A percentile compares a stretch with the other conserved stretches of the same genome.
phyloP scores from a whole-genome alignment of 2,329 filamentous ascomycete genomes.

The Cercospora zeae-maydis region DNA sequence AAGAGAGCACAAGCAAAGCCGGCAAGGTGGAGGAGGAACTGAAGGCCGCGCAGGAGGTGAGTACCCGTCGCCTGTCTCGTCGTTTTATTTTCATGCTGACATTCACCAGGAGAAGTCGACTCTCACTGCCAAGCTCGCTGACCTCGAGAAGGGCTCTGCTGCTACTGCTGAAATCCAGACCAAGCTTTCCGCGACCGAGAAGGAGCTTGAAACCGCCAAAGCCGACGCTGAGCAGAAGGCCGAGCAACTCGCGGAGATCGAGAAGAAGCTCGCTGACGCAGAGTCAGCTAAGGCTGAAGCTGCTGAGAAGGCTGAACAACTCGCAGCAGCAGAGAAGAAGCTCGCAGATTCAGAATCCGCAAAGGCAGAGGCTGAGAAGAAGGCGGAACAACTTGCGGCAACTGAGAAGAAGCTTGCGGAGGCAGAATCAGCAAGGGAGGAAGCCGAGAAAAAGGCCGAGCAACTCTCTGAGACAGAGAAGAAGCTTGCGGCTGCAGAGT shows the following conservation, averaged over 20 bases:
- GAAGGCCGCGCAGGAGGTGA: slow-evolving; percentile 18
- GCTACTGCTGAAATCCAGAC: slow-evolving; percentile 10
- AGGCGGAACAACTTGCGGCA: background rate
- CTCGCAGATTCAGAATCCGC: background rate
- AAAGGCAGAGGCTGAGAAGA: background rate
- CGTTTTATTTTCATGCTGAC: background rate
- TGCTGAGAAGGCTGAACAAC: background rate
- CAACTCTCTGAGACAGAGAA: background rate
- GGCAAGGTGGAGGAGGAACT: slow-evolving; percentile 17
- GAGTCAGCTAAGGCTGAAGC: background rate
- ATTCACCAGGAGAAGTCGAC: slow-evolving; percentile 13
- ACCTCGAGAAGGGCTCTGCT: slow-evolving; percentile 13
- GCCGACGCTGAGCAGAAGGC: slow-evolving; percentile 5
- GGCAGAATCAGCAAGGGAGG: background rate
- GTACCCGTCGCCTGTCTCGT: background rate
- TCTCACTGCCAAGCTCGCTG: slow-evolving; percentile 16
- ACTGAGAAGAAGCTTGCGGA: slow-evolving; percentile 11
- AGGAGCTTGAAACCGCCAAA: slow-evolving; percentile 15
- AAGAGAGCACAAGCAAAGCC: slow-evolving; percentile 15
- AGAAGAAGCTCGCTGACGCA: slow-evolving; percentile 1
- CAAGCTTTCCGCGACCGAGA: slow-evolving; percentile 12
- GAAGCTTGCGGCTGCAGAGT: slow-evolving; percentile 1
- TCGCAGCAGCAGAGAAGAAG: background rate
- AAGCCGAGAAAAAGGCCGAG: slow-evolving; percentile 7
- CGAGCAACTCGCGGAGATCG: slow-evolving; percentile 4